Conservation (phyloP, 2,329 filamentous ascomycete species). For the Fulvia fulva region DNA sequence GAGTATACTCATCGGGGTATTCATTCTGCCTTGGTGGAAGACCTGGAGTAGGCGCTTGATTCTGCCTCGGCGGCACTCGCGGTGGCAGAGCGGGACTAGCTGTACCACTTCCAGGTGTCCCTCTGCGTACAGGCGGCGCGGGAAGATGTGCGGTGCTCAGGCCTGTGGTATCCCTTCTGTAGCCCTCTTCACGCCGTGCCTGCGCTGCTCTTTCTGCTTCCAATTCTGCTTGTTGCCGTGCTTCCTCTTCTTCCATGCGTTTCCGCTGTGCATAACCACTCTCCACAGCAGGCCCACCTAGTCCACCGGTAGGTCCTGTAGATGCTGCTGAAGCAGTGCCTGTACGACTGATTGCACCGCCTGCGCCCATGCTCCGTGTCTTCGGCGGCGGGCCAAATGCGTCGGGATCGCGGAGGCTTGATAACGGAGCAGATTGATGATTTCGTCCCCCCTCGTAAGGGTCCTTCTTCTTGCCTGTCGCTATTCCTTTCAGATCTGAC, state of each 20-base stretch:
- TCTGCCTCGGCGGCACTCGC: slow-evolving; percentile 25
- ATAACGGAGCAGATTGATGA: slow-evolving; percentile 60
- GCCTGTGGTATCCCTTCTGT: slow-evolving; percentile 66
- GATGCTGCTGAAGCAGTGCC: slow-evolving; percentile 32
- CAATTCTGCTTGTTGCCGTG: slow-evolving; percentile 32
- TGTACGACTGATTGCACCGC: slow-evolving; percentile 34
- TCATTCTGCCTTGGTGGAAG: slow-evolving; percentile 66
- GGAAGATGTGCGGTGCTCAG: slow-evolving; percentile 66
- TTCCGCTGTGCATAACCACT: slow-evolving; percentile 22
- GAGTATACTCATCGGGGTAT: slow-evolving; percentile 44
- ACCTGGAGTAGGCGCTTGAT: slow-evolving; percentile 53
- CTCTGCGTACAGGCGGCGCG: slow-evolving; percentile 60
- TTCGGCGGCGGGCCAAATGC: slow-evolving; percentile 79
- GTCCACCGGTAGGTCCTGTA: slow-evolving; percentile 34
- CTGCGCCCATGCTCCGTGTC: slow-evolving; percentile 9
- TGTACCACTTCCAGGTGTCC: slow-evolving; percentile 22
- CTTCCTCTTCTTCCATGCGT: slow-evolving; percentile 25
- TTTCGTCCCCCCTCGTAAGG: slow-evolving; percentile 42
- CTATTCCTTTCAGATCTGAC: slow-evolving; percentile 36
- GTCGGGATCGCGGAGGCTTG: slow-evolving; percentile 64
- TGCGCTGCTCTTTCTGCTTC: slow-evolving; percentile 34
- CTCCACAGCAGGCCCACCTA: slow-evolving; percentile 42
- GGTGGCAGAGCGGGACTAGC: slow-evolving; percentile 23
- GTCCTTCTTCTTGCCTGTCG: slow-evolving; percentile 46
- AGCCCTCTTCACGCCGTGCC: slow-evolving; percentile 57